Evolutionary conservation across 179 eudicot genomes (phyloP).

Genomic region (Dionaea muscipula): DNA sequence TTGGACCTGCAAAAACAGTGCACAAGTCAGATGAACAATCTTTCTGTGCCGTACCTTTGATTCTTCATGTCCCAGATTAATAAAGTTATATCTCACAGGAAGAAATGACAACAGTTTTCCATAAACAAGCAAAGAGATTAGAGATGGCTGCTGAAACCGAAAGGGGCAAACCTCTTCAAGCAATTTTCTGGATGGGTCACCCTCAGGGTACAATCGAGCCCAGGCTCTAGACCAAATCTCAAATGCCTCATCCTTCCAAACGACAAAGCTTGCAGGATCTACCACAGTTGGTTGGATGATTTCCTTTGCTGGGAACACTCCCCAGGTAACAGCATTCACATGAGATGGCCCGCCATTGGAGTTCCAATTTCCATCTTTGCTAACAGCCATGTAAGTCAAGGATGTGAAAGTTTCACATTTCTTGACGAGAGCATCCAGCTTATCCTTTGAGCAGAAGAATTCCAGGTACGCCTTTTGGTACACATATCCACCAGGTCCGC

Average conservation of each 20-base stretch:
- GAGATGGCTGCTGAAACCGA: neutral
- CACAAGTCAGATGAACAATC: neutral
- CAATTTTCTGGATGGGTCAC: constrained; percentile 57
- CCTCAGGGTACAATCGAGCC: constrained; percentile 71
- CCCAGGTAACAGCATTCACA: constrained; percentile 96
- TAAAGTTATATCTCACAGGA: neutral
- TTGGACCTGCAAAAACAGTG: constrained; percentile 45
- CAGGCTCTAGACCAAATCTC: constrained; percentile 85
- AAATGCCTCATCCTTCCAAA: constrained; percentile 97
- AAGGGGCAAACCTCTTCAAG: constrained; percentile 53
- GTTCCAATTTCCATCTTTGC: constrained; percentile 55
- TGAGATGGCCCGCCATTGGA: constrained; percentile 46
- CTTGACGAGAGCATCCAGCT: constrained; percentile 52
- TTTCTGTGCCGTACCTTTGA: no score
- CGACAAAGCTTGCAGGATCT: constrained; percentile 72
- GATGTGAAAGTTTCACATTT: constrained; percentile 46
- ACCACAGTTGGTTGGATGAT: constrained; percentile 90
- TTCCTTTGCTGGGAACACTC: constrained; percentile 90
- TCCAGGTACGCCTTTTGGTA: constrained; percentile 93
- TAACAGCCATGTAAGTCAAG: constrained; percentile 78
- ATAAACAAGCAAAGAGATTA: neutral
- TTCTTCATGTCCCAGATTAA: no score
- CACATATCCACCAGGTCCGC: constrained; percentile 79
- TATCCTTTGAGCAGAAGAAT: constrained; percentile 77
- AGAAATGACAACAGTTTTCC: neutral